Evolutionary conservation across 805 yeast species (phyloP), one percentile per base, ranked within the genome.

Genomic region (Candida morakotiae): DNA sequence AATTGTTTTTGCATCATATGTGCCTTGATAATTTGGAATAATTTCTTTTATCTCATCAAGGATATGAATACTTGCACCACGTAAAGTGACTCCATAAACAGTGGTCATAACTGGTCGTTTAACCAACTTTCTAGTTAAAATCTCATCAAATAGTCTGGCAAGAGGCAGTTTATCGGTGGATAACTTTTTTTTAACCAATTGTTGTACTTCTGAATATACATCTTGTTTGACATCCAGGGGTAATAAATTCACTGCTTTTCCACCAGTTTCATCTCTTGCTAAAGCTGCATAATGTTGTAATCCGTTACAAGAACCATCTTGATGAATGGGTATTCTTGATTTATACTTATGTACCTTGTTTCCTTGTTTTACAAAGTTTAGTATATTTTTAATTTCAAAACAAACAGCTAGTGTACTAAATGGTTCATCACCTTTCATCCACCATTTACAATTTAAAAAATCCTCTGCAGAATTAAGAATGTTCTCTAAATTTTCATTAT

Each of bases 261-360:
- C 72, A 2, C 71, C 73, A 10, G 45, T 52, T 14, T 28, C 22
- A 41, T 68, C 73, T 0, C 53, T 52, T 2, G 70, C 66, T 13
- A 68, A 47, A 1, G 72, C 73, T 5, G 73, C 67, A 46, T 67
- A 68, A 42, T 68, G 73, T 46, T 68, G 73, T 25, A 68, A 55
- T 2, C 73, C 73, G 44, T 68, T 68, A 39, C 73, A 68, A 0
- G 72, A 62, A 0, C 73, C 73, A 46, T 68, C 73, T 41, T 60
- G 67, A 35, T 66, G 71, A 6, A 68, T 53, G 0, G 72, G 66
- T 14, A 65, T 50, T 25, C 71, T 44, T 20, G 60, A 48, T 13
- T 31, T 31, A 31, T 44, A 67, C 0, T 50, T 40, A 20, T 51
- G 42, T 2, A 57, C 28, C 1, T 48, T 37, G 2, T 52, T 51